Evolutionary conservation across 495 filamentous ascomycete species (phyloP), one percentile per base, ranked within the genome.

Genomic region (Podospora didyma): DNA sequence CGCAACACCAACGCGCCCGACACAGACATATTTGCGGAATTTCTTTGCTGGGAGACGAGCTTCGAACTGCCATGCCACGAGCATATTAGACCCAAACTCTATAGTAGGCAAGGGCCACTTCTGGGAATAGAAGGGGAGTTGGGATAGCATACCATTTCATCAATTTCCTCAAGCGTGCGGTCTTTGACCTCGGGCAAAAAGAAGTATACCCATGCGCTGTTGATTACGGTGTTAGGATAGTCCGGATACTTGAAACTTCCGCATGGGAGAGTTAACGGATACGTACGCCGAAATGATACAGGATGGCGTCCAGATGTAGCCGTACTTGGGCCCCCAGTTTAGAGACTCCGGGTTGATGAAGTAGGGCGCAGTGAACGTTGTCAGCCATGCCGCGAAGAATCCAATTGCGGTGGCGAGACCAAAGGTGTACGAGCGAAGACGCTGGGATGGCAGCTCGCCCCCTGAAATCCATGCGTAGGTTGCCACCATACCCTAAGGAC

Each of bases 361-460:
- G 58, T 86, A 84, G 19, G 82, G 76, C 7, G 80, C 79, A 0
- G 81, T 82, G 51, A 85, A 85, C 2, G 79, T 82, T 2, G 76
- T 76, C 46, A 84, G 65, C 82, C 82, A 82, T 12, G 76, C 79
- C 19, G 71, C 74, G 45, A 80, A 69, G 62, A 82, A 83, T 2
- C 77, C 78, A 2, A 82, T 55, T 1, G 75, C 70, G 0, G 78
- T 73, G 0, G 79, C 79, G 19, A 82, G 55, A 34, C 80, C 79
- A 44, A 82, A 81, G 0, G 79, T 82, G 60, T 82, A 78, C 12
- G 73, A 75, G 1, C 80, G 76, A 12, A 82, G 65, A 3, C 75
- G 67, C 52, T 84, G 71, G 0, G 67, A 75, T 0, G 80, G 79
- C 46, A 83, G 68, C 64, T 86, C 75, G 39, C 82, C 81, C n/a